Base-by-base conservation (phyloP, 495 filamentous ascomycete genomes). In the Pyronema omphalodes region DNA sequence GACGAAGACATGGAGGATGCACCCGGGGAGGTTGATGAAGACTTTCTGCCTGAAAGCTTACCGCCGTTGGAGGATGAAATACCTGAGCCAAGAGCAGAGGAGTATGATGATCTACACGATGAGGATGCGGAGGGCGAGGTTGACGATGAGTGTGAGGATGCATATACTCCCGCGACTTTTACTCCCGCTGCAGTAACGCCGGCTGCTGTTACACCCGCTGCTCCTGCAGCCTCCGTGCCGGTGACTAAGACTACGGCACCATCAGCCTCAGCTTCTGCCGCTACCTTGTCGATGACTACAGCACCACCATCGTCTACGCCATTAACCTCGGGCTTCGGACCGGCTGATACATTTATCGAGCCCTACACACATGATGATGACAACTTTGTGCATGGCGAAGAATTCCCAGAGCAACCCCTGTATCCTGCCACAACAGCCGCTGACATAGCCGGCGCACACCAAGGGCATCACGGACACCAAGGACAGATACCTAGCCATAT, bases 1-100 rank as follows among this genome's bases (percentile, higher is more conserved):
- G 50, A 58, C 65, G 3, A 81, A 80, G 50, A 78, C 80, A 54
- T 76, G 76, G 58, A 75, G 78, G 58, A 79, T 74, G 61, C 69
- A 14, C 52, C 52, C 14, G 52, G 52, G 23, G 52, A 54, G 11
- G 12, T 34, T 3, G 52, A 54, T 46, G 52, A 54, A 11, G 52
- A 54, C 14, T 54, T 45, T n/a, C 37, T 54, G 18, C 37, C 41
- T 7, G n/a, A 9, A 23, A n/a, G 15, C 3, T 19, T 29, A 7
- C 39, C 52, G 7, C 3, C 2, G 3, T 41, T 41, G 5, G 51
- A 39, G 7, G 11, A 8, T 54, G 8, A n/a, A 2, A 37, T 9
- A 29, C 7, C 8, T 46, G 14, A 9, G 35, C 43, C 52, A 41
- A 14, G 7, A 14, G 17, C 43, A 9, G 34, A 9, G 18, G 9